Conservation (phyloP, 176 grass and related monocot genomes). For the Pharus latifolius region DNA sequence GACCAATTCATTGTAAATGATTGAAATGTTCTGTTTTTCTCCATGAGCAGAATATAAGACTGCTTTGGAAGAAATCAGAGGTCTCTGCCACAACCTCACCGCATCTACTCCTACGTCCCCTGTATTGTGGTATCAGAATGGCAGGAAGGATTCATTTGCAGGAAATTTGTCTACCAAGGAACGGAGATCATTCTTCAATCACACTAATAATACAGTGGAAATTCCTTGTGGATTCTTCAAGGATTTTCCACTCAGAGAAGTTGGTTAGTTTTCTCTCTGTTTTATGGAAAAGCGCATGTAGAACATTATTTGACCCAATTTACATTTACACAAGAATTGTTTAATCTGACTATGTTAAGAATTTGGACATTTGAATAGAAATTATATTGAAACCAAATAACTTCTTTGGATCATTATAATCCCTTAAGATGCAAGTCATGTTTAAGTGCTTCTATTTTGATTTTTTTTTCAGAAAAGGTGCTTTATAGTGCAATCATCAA, state of each 20-base stretch:
- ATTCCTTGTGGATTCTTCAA: constrained; percentile 79
- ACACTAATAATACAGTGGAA: constrained; percentile 18
- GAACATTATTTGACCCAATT: background rate
- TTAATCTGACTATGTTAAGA: background rate
- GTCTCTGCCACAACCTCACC: constrained; percentile 33
- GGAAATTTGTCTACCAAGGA: constrained; percentile 49
- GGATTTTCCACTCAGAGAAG: constrained; percentile 38
- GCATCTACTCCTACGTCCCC: background rate
- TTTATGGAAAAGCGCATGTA: too few relatives aligned
- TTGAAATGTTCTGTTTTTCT: background rate
- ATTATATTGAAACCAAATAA: background rate
- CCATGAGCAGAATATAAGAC: constrained; percentile 39
- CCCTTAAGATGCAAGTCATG: constrained; percentile 9
- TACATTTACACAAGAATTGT: background rate
- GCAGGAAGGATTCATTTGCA: constrained; percentile 34
- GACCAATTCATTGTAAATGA: too few relatives aligned
- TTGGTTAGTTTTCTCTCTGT: constrained; percentile 38
- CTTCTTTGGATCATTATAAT: constrained; percentile 2
- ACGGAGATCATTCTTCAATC: constrained; percentile 53
- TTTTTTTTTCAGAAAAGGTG: background rate
- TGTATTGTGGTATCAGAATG: constrained; percentile 35
- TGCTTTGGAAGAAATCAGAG: constrained; percentile 50
- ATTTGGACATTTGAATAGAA: background rate
- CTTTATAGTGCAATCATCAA: constrained; percentile 9
- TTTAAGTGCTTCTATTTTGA: background rate